These are phyloP conservation scores for Caryopteris hybrid DNA, from an alignment of 305 asterid species.

Conservation along the genomic window DNA sequence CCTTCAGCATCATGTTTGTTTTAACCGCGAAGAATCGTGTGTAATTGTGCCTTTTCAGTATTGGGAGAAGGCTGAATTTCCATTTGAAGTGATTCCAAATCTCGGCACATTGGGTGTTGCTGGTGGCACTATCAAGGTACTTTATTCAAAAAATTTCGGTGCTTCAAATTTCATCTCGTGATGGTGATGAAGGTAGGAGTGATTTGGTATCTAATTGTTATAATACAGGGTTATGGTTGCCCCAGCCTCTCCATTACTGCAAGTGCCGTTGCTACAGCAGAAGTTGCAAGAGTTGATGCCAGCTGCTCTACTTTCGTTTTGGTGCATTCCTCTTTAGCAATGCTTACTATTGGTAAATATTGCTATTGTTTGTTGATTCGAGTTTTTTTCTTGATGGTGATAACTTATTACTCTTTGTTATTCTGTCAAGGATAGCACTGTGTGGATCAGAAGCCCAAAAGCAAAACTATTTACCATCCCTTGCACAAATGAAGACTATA, in stretches of 20 bases:
- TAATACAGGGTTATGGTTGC: slow-evolving; percentile 88
- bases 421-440: slow-evolving; percentile 49
- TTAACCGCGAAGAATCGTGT: slow-evolving; percentile 2
- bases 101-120: slow-evolving; percentile 67
- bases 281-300: slow-evolving; percentile 95
- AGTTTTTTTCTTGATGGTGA: not conserved
- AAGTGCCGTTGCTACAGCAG: slow-evolving; percentile 72
- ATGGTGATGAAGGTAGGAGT: not conserved
- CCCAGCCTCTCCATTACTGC: slow-evolving; percentile 82
- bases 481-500: slow-evolving; percentile 63
- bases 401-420: slow-evolving; percentile 13
- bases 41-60: slow-evolving; percentile 45
- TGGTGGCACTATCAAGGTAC: slow-evolving; percentile 89
- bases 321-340: slow-evolving; percentile 91
- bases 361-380: slow-evolving; percentile 1
- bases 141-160: not conserved
- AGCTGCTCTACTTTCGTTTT: slow-evolving; percentile 85
- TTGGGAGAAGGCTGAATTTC: slow-evolving; percentile 99
- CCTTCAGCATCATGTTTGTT: not conserved
- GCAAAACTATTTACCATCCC: slow-evolving; percentile 81
- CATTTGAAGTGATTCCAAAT: slow-evolving; percentile 89
- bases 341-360: slow-evolving; percentile 80
- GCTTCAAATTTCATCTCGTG: not conserved
- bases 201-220: slow-evolving; percentile 20
- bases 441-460: slow-evolving; percentile 93